Base-by-base conservation (phyloP, 2,329 filamentous ascomycete species). In the Cytospora schulzeri region DNA sequence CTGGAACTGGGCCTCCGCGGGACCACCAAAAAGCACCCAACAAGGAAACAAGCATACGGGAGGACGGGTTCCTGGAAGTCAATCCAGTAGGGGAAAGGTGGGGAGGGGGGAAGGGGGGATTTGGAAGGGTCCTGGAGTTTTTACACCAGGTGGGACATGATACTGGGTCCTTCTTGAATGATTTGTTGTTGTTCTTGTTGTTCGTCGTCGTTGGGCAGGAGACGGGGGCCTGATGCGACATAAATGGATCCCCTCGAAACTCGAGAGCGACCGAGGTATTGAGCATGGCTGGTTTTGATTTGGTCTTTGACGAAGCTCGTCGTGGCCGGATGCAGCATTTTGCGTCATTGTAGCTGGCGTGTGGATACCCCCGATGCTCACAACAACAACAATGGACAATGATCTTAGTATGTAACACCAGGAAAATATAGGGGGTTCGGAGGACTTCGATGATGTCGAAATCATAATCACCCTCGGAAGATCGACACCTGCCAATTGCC, bases 311-410 rank as follows among this genome's bases (percentile, higher is more conserved):
- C 60, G 14, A 62, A 31, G 50, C 41, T 51, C 17, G 38, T 51
- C 60, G 45, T 56, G 48, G 45, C 60, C 60, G 60, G 60, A 62
- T 62, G 60, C 60, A 56, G 60, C 29, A 31, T 28, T 62, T 24
- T 62, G 60, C 60, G 60, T 62, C 60, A 62, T 62, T 50, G 52
- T 53, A 53, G 60, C 38, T 55, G 59, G 26, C 14, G 19, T 8
- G 24, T 55, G 51, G 51, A 33, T 55, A 54, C 28, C 41, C 35
- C 41, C 9, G 45, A 19, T 48, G 45, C n/a, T 48, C 45, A 48
- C 45, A 48, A 24, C n/a, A 22, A 22, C 19, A 24, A 14, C 45
- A 48, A 48, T 24, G 22, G n/a, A 24, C 45, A 14, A 48, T 14
- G n/a, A 22, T 48, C 19, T 19, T 41, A 41, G 12, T 35, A 35